Evolutionary conservation across 2,329 filamentous ascomycete species (phyloP).

Genomic region (Dendrostoma leiphaemia): DNA sequence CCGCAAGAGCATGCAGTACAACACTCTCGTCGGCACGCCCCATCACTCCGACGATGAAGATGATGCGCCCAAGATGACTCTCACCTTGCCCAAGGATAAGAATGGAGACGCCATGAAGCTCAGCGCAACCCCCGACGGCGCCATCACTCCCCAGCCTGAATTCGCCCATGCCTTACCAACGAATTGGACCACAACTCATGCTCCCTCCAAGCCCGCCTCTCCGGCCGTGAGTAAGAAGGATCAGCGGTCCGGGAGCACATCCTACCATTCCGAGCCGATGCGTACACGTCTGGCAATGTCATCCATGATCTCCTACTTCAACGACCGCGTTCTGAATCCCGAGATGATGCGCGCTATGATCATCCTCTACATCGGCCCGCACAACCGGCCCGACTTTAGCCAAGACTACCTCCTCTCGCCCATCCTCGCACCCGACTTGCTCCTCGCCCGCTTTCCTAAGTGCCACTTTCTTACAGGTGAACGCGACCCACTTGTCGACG

Average conservation of each 20-base stretch:
- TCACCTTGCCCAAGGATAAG: conserved; percentile 18
- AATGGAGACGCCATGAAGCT: conserved; percentile 20
- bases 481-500: conserved; percentile 91
- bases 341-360: conserved; percentile 99
- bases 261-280: conserved; percentile 58
- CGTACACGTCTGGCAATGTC: conserved; percentile 89
- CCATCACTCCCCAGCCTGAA: conserved; percentile 43
- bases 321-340: conserved; percentile 88
- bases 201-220: conserved; percentile 17
- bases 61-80: conserved; percentile 35
- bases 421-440: conserved; percentile 78
- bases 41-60: conserved; percentile 76
- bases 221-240: conserved; percentile 19
- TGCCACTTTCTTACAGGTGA: conserved; percentile 94
- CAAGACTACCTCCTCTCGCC: conserved; percentile 90
- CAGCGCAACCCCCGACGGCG: conserved; percentile 18
- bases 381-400: conserved; percentile 88
- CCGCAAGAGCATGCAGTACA: conserved; percentile 87
- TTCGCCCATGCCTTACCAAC: conserved; percentile 48
- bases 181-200: conserved; percentile 28
- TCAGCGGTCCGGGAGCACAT: conserved; percentile 28
- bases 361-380: conserved; percentile 91
- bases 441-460: conserved; percentile 87
- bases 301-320: conserved; percentile 98
- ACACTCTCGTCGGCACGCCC: conserved; percentile 78